Evolutionary conservation across 495 filamentous ascomycete genomes (phyloP), one percentile per base, ranked within the genome.

Genomic region (Lasiosphaeris hirsuta): DNA sequence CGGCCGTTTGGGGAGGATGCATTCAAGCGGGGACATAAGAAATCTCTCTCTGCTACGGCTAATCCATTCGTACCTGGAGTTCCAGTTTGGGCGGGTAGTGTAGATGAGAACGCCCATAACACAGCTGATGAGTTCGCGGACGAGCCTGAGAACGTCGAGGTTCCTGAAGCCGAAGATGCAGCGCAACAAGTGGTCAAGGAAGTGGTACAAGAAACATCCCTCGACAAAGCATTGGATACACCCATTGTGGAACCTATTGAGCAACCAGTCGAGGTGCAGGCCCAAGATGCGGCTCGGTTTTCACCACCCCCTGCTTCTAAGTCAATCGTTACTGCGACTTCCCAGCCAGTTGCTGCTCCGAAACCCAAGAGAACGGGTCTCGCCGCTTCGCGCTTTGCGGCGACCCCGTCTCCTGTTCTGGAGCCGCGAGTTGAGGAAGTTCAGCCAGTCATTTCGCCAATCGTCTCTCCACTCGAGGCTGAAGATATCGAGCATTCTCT

Each of bases 41-140:
- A 79, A 34, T 83, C 83, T 7, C 76, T 92, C 19, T 90, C 87
- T 37, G 83, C 88, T 34, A 78, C 82, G 1, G 87, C 88, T 1
- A 83, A 80, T 64, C 76, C 85, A 4, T 92, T 91, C 63, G 79
- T 72, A 77, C 87, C 78, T 73, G 81, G 72, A 63, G 80, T 54
- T 63, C 75, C 74, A 63, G 67, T 47, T n/a, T 79, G 75, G 63
- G 72, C 63, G 36, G 44, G 49, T 18, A 53, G 70, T 33, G 68
- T 74, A n/a, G 49, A 46, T 10, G 44, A 37, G 2, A 72, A 82
- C 34, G 75, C 78, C 7, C 73, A 80, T 14, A 60, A 72, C 33
- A 63, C 69, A 8, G 72, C 76, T 37, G 60, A 57, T 37, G 54
- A 82, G 50, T 65, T 72, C 40, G 71, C 73, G 33, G 71, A 65